Percentiles rank a stretch among this genome's conserved stretches.
These are phyloP conservation scores for Colletotrichum incanum DNA, from an alignment of 2,329 filamentous ascomycete genomes.

Conservation along the genomic window DNA sequence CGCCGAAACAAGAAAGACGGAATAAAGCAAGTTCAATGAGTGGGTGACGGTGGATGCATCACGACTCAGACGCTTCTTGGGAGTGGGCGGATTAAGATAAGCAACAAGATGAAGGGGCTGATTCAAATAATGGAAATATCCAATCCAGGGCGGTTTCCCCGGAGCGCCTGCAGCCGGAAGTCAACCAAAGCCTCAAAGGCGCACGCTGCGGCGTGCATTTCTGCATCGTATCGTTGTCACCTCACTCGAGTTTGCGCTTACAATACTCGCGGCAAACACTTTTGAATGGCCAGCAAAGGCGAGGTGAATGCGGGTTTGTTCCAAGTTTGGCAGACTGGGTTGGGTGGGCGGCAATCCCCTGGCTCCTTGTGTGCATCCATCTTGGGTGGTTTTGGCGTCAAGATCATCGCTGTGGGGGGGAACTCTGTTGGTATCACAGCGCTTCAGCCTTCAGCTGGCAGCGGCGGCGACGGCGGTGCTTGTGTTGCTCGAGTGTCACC, in stretches of 20 bases:
- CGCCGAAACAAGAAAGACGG: conserved; percentile 14
- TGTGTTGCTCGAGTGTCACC: not conserved
- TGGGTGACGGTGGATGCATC: conserved; percentile 28
- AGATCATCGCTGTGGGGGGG: conserved; percentile 30
- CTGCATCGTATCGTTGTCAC: conserved; percentile 3
- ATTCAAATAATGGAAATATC: conserved; percentile 6
- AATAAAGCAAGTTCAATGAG: conserved; percentile 1
- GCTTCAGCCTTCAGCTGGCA: conserved; percentile 6
- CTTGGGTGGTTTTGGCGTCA: conserved; percentile 14
- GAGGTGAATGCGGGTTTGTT: conserved; percentile 13
- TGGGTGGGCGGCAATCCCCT: conserved; percentile 3
- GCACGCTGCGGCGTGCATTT: not conserved
- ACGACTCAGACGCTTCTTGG: conserved; percentile 32
- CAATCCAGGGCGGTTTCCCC: conserved; percentile 3
- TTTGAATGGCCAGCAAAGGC: not conserved
- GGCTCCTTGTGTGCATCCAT: not conserved
- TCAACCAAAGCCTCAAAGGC: not conserved
- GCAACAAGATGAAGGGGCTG: conserved; percentile 36
- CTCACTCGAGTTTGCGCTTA: not conserved
- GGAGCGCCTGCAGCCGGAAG: not conserved
- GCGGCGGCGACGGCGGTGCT: not conserved
- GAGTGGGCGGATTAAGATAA: conserved; percentile 28
- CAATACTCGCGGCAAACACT: not conserved
- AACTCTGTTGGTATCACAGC: conserved; percentile 21
- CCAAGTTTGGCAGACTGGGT: conserved; percentile 19